Base-by-base conservation (phyloP, 306 rosid genomes). In the Lathyrus tuberosus region DNA sequence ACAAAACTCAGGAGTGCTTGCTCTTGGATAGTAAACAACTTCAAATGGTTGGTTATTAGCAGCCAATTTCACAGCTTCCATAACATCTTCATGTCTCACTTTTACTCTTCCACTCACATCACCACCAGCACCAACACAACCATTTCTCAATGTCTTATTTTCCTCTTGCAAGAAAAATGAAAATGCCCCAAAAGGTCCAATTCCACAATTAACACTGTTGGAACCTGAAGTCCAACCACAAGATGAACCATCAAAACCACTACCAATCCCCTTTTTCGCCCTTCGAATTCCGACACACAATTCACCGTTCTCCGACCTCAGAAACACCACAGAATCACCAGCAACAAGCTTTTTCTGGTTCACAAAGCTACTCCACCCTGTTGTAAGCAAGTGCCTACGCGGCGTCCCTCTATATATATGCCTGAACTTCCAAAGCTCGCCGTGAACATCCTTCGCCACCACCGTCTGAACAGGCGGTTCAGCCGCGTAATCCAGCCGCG, bases 381-480 rank as follows among this genome's bases (percentile, higher is more conserved):
- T 94, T 1, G 98, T 94, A 15, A 94, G 68, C 81, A 94, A 68
- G 85, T 94, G 98, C 33, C 98, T 80, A 9, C 98, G 84, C 4
- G 98, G 98, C 0, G 98, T 94, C 4, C 98, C 98, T 26, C 98
- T 80, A 12, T 90, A 94, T 12, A 94, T 90, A 67, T 94, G 98
- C 85, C 98, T 79, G 14, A 94, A 94, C 81, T 89, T 94, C 98
- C 98, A 94, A 6, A 83, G 51, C 66, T 84, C 97, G 0, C 97
- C 97, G 13, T 94, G 98, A 14, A 94, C 95, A 43, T 94, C 98
- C 80, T 85, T 90, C 0, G 96, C 98, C 4, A 81, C 76, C 75
- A 94, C 97, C 5, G 97, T 90, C 78, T 94, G 98, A 47, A 94
- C 98, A 30, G 98, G 98, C 12, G 98, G 98, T 58, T 90, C 97